Evolutionary conservation across 441 rosid species (phyloP).

Genomic region (Theobroma grandiflorum): DNA sequence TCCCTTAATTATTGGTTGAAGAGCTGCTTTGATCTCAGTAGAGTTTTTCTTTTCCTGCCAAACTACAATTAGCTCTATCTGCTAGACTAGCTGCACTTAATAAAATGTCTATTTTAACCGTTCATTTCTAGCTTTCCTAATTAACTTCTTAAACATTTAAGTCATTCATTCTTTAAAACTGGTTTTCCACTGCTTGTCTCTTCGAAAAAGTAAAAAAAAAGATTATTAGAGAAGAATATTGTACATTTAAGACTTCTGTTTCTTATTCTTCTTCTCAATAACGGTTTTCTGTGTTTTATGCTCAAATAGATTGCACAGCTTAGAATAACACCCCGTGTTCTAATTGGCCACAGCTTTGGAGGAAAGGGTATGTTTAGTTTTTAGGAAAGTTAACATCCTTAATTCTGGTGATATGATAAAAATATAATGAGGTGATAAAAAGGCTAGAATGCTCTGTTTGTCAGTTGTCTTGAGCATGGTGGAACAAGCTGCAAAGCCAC

Average conservation of each 20-base stretch:
- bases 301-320: conserved; percentile 70
- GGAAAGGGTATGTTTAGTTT: conserved; percentile 75
- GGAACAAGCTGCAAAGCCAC: conserved; percentile 98
- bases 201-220: neutral
- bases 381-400: neutral
- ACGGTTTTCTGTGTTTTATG: conserved; percentile 16
- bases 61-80: neutral
- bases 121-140: no score
- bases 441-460: conserved; percentile 23
- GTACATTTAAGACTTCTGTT: neutral
- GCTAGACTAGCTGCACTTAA: conserved; percentile 3
- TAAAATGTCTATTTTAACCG: neutral
- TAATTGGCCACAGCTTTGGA: conserved; percentile 98
- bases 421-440: conserved; percentile 3
- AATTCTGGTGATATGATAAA: conserved; percentile 1
- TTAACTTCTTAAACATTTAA: neutral
- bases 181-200: conserved; percentile 1
- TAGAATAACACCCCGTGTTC: conserved; percentile 81
- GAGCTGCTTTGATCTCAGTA: neutral
- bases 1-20: neutral
- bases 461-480: conserved; percentile 97
- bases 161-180: neutral
- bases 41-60: neutral
- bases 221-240: neutral
- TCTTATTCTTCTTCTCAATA: conserved; percentile 1